Evolutionary conservation across 768 basidiomycete species (phyloP), one percentile per base, ranked within the genome.

Genomic region (Mrakia gelida): DNA sequence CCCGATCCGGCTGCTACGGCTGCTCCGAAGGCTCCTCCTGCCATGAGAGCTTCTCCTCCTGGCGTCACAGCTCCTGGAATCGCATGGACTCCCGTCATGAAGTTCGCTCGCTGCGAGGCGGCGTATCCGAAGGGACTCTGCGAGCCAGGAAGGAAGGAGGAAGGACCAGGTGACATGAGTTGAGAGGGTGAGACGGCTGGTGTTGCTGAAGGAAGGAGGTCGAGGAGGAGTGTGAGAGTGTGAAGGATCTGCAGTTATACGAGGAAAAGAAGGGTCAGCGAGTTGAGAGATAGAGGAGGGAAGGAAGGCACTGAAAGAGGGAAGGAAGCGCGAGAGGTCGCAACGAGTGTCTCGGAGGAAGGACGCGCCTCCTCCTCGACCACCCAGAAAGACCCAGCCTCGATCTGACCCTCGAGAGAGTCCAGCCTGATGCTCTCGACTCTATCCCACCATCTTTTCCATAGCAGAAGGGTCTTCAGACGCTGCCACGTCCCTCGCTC

Each of bases 191-290:
- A 45, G 62, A 52, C 52, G 3, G 30, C 89, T 83, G 41, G 88
- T 83, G 45, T 86, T 80, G 73, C 2, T 89, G 88, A 18, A 87
- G 85, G 79, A 62, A 96, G 88, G 80, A 89, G 87, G 82, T 92
- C 88, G 80, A 96, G 92, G 79, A 96, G 89, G 80, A 90, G 89
- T 30, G 91, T 91, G 70, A 95, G 92, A n/a, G 92, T 92, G 84
- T 92, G 91, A 79, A 96, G 90, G 65, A 95, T 94, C 94, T 96
- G 34, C 26, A 13, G 49, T 38, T 45, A 16, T 45, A 45, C 45
- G 52, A 9, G 2, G 54, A 6, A 41, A 56, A 41, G 28, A n/a
- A 28, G 30, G 61, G 49, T n/a, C 59, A 59, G 26, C 26, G 10
- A 59, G 28, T 11, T 0, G n/a, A 59, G 49, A 21, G 18, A 52